A percentile compares a stretch with the other conserved stretches of the same genome.
Conservation (phyloP, 768 basidiomycete species). For the Heimioporus sp. region DNA sequence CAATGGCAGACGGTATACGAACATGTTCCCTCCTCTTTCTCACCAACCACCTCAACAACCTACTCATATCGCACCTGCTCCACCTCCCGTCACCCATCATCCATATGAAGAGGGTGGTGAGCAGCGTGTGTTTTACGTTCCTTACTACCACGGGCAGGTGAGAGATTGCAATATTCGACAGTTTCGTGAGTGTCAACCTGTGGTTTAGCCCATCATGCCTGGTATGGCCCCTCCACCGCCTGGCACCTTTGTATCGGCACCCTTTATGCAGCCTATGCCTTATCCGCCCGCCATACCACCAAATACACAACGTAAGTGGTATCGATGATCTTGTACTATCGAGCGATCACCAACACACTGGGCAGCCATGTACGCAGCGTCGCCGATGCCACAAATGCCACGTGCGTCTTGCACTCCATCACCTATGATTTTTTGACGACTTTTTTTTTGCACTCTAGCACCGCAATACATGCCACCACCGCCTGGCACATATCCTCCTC, state of each 20-base stretch:
- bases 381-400: slow-evolving; percentile 85
- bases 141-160: slow-evolving; percentile 81
- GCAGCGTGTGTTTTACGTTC: slow-evolving; percentile 74
- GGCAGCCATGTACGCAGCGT: slow-evolving; percentile 76
- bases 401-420: slow-evolving; percentile 48
- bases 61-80: slow-evolving; percentile 63
- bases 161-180: neutral
- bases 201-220: slow-evolving; percentile 72
- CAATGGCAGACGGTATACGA: slow-evolving; percentile 81
- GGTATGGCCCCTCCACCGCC: slow-evolving; percentile 82
- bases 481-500: slow-evolving; percentile 73
- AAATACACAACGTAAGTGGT: slow-evolving; percentile 51
- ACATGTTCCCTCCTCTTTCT: slow-evolving; percentile 67
- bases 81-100: slow-evolving; percentile 68
- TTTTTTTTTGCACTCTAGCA: slow-evolving; percentile 34
- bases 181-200: slow-evolving; percentile 2
- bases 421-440: neutral
- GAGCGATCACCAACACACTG: slow-evolving; percentile 4
- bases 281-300: slow-evolving; percentile 81
- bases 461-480: slow-evolving; percentile 81
- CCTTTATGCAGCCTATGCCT: slow-evolving; percentile 83
- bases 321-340: neutral
- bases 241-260: slow-evolving; percentile 73
- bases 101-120: slow-evolving; percentile 72
- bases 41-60: slow-evolving; percentile 64